Evolutionary conservation across 2,329 filamentous ascomycete genomes (phyloP).

Genomic region (Geosmithia flava): DNA sequence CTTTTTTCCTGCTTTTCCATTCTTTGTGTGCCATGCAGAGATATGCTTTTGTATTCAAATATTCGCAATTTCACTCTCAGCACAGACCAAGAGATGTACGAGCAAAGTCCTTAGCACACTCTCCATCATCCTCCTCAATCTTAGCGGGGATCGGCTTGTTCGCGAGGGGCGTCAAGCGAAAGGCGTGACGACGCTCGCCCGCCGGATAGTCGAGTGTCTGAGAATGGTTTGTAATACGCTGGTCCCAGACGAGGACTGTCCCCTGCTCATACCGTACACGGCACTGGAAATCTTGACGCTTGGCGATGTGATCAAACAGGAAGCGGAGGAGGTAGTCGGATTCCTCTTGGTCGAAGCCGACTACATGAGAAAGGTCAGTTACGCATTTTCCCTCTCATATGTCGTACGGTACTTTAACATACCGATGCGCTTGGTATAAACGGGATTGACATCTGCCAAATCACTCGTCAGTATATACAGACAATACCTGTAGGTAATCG

Average conservation of each 20-base stretch:
- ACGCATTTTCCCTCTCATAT: too few species aligned
- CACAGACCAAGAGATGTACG: neutral
- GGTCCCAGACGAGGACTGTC: slow-evolving; percentile 73
- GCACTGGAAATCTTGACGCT: slow-evolving; percentile 48
- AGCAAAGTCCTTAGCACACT: neutral
- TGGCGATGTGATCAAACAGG: slow-evolving; percentile 36
- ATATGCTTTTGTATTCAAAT: too few species aligned
- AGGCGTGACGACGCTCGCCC: slow-evolving; percentile 42
- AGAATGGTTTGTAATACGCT: slow-evolving; percentile 61
- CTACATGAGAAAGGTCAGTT: too few species aligned
- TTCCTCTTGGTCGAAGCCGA: slow-evolving; percentile 72
- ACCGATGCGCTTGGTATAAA: slow-evolving; percentile 53
- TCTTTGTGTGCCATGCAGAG: too few species aligned
- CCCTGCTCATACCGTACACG: slow-evolving; percentile 59
- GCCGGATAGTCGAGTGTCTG: slow-evolving; percentile 48
- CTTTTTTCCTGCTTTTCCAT: too few species aligned
- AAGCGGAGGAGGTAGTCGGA: slow-evolving; percentile 59
- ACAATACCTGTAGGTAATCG: too few species aligned
- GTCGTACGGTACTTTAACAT: too few species aligned
- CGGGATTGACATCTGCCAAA: too few species aligned
- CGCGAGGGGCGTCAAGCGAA: slow-evolving; percentile 65
- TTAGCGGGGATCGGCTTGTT: slow-evolving; percentile 25
- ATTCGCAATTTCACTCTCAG: too few species aligned
- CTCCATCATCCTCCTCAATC: slow-evolving; percentile 1
- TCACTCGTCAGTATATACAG: too few species aligned